Evolutionary conservation across 1,284 basidiomycete genomes (phyloP), one percentile per base, ranked within the genome.

Genomic region (Cutaneotrichosporon cyanovorans): DNA sequence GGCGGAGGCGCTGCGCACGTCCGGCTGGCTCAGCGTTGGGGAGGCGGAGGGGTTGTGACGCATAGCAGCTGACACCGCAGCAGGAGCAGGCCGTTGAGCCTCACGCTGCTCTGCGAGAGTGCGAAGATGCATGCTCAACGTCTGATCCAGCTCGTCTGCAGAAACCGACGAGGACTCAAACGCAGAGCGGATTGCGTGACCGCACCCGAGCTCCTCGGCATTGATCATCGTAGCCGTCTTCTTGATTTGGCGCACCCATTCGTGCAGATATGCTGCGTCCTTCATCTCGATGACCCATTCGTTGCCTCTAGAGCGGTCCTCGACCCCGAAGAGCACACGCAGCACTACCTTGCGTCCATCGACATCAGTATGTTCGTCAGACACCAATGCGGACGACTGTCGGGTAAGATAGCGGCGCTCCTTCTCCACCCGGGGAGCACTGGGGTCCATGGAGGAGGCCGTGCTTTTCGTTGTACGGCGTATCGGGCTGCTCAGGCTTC

Each of bases 221-320:
- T 58, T 58, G 47, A 65, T 57, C 45, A 62, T 51, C 20, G 56
- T 53, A 12, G 59, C 56, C 15, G 57, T 59, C 36, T 55, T 58
- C 38, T 62, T 59, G 53, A 65, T 57, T 50, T 65, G 63, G 18
- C 55, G 48, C 37, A 63, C 54, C 58, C 59, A 65, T 37, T 65
- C 63, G 21, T 55, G 48, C 30, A 62, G 45, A 25, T 62, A 56
- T 7, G 52, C 50, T 51, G 45, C 42, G 44, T 58, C 60, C 42
- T 58, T 51, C 55, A 63, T 61, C 45, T 63, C 63, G 14, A 63
- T 41, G 9, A 63, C 41, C 63, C 63, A 65, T 40, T 65, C 61
- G 22, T 39, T 45, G 10, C 28, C 45, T 42, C 47, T 50, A 32
- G 42, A 43, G n/a, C 42, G 38, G n/a, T 51, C 47, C 22, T 50